phyloP scores from a whole-genome alignment of 306 rosid species.

The Myrica gale region DNA sequence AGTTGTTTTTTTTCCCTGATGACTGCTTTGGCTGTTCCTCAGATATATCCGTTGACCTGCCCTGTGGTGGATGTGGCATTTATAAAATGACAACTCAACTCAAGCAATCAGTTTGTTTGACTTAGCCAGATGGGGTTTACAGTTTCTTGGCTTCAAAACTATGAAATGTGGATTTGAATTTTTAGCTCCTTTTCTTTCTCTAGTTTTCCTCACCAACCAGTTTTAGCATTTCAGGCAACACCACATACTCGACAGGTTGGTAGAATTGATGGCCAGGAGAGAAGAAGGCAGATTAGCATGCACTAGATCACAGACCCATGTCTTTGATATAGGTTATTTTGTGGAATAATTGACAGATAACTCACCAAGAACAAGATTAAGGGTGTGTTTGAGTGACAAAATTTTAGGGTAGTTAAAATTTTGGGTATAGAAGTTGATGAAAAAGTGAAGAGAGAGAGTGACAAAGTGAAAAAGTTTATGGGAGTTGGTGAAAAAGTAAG shows the following conservation, averaged over 20 bases:
- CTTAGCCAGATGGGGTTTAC: background rate
- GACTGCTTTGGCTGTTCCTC: background rate
- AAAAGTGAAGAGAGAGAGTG: no score
- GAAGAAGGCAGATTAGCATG: background rate
- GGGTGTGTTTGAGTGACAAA: no score
- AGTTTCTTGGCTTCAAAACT: background rate
- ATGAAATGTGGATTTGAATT: background rate
- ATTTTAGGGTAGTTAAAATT: no score
- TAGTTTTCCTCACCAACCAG: background rate
- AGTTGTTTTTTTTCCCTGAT: background rate
- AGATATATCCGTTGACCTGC: background rate
- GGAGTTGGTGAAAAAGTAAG: no score
- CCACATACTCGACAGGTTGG: background rate
- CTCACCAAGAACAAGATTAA: background rate
- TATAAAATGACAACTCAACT: background rate
- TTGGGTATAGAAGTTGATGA: no score
- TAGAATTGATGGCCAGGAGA: background rate
- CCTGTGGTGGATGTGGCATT: background rate
- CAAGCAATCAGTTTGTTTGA: background rate
- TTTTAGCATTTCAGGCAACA: background rate
- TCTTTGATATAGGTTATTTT: background rate
- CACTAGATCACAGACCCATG: background rate
- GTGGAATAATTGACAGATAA: background rate
- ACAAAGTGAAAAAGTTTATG: no score
- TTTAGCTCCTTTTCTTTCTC: background rate